These are phyloP conservation scores for Acanthamoeba comandoni DNA, from an alignment of 208 protist species.

Conservation along the genomic window DNA sequence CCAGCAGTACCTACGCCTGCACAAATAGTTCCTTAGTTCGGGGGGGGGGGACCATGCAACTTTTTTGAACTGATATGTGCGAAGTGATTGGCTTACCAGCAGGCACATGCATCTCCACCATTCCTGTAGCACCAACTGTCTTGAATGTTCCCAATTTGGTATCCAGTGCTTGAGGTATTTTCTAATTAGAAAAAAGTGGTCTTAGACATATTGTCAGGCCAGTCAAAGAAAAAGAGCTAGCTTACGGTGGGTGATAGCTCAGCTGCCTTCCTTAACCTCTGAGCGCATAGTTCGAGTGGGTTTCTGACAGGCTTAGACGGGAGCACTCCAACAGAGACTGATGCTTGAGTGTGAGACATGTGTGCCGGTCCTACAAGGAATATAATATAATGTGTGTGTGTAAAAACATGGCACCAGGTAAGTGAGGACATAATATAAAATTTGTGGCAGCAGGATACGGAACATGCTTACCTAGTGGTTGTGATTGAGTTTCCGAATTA, in stretches of 20 bases:
- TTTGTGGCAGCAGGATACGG: neutral
- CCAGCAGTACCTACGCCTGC: neutral
- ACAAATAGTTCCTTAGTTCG: neutral
- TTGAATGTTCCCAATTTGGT: too few relatives aligned
- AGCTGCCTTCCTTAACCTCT: neutral
- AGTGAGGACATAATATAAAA: too few relatives aligned
- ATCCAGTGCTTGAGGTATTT: neutral
- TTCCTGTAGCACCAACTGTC: too few relatives aligned
- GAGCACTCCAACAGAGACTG: neutral
- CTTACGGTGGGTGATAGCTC: neutral
- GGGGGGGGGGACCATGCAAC: too few relatives aligned
- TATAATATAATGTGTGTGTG: neutral
- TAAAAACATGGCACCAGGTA: too few relatives aligned
- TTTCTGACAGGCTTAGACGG: slow-evolving; percentile 23
- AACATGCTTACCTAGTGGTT: neutral
- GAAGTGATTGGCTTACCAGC: neutral
- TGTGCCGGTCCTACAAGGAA: neutral
- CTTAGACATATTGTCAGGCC: neutral
- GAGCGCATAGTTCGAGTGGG: neutral
- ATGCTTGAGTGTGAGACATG: slow-evolving; percentile 18
- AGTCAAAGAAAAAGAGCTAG: neutral
- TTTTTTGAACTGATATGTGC: neutral
- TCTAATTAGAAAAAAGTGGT: neutral
- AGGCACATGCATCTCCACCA: too few relatives aligned
- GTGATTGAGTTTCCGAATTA: too few relatives aligned